A percentile compares a stretch with the other conserved stretches of the same genome.
Conservation (phyloP, 805 yeast genomes). For the Cyberlindnera amylophila region DNA sequence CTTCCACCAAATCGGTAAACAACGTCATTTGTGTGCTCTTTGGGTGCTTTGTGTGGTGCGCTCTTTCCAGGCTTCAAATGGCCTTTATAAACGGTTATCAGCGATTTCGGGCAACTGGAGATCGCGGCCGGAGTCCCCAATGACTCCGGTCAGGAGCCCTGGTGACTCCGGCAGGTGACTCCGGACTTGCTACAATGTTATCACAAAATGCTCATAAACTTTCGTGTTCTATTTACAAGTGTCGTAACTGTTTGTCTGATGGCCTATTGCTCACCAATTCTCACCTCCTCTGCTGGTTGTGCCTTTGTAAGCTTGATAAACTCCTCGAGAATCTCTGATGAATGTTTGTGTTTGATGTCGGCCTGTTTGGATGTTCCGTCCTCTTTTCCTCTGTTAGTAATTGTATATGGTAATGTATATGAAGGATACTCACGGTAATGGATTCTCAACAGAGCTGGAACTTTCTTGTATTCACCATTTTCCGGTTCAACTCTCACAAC, state of each 20-base stretch:
- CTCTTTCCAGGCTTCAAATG: not conserved
- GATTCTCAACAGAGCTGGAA: conserved; percentile 44
- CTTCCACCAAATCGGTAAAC: not conserved
- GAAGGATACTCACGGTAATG: conserved; percentile 29
- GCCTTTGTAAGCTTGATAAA: conserved; percentile 52
- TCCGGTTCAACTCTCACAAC: conserved; percentile 51
- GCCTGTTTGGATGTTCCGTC: conserved; percentile 39
- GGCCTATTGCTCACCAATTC: conserved; percentile 5
- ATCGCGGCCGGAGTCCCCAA: too few relatives aligned
- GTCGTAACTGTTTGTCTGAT: not conserved
- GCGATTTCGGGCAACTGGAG: not conserved
- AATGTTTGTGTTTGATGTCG: conserved; percentile 49
- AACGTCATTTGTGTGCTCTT: not conserved
- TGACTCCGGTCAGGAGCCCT: too few relatives aligned
- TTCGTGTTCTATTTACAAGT: not conserved
- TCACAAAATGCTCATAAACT: not conserved
- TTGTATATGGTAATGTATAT: too few relatives aligned
- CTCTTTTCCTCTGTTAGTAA: too few relatives aligned
- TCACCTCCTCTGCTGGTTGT: conserved; percentile 38
- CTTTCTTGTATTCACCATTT: conserved; percentile 38
- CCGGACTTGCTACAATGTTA: too few relatives aligned
- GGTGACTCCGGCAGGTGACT: too few relatives aligned
- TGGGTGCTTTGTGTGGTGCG: not conserved
- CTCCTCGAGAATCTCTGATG: conserved; percentile 52
- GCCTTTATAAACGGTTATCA: too few relatives aligned